A percentile compares a stretch with the other conserved stretches of the same genome.
Evolutionary conservation across 306 rosid genomes (phyloP).

Genomic region (Malus asiatica): DNA sequence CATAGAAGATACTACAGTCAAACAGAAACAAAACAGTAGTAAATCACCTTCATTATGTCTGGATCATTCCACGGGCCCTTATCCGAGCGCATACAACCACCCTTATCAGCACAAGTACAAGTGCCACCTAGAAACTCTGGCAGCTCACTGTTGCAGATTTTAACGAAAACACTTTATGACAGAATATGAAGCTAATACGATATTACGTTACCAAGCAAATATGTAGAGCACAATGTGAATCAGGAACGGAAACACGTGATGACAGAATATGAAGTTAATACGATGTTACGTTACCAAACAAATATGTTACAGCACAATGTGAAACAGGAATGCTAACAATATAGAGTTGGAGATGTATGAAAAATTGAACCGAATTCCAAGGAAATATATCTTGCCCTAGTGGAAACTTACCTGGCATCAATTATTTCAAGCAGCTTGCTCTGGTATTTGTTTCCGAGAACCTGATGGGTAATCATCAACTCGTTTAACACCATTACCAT

Average conservation of each 20-base stretch:
- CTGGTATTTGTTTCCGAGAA: conserved; percentile 88
- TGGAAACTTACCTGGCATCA: conserved; percentile 53
- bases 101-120: conserved; percentile 86
- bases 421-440: conserved; percentile 92
- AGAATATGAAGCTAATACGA: neutral
- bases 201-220: neutral
- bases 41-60: conserved; percentile 65
- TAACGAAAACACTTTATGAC: conserved; percentile 3
- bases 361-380: neutral
- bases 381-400: neutral
- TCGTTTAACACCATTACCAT: conserved; percentile 14
- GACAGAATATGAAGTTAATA: neutral
- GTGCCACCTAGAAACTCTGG: conserved; percentile 91
- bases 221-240: neutral
- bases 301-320: neutral
- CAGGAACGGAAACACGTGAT: conserved; percentile 5
- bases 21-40: neutral
- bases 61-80: conserved; percentile 98
- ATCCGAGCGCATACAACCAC: conserved; percentile 94
- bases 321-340: neutral
- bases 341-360: neutral
- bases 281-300: neutral
- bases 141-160: conserved; percentile 55
- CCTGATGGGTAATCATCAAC: conserved; percentile 41
- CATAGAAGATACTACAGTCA: neutral